Percentiles rank a stretch among this genome's conserved stretches.
Conservation (phyloP, 495 filamentous ascomycete genomes). For the Tetracladium marchalianum region DNA sequence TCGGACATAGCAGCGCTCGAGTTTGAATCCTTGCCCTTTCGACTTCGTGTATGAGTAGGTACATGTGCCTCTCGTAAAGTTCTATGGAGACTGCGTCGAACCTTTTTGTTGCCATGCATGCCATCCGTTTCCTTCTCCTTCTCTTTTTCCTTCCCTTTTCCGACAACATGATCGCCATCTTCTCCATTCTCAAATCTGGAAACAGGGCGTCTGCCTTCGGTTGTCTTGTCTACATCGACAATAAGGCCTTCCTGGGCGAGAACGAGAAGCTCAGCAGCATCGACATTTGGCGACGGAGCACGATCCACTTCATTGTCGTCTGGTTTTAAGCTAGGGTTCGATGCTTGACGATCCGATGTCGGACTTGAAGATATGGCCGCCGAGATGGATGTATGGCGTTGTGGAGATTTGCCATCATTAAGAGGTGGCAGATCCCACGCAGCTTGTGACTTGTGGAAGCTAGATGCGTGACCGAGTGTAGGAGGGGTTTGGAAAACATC, state of each 20-base stretch:
- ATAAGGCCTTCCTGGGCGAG: conserved; percentile 38
- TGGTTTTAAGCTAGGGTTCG: conserved; percentile 14
- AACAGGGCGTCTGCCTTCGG: conserved; percentile 10
- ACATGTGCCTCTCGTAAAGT: conserved; percentile 80
- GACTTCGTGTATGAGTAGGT: conserved; percentile 53
- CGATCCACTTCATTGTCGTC: conserved; percentile 13
- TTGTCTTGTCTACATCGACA: conserved; percentile 19
- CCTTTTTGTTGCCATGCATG: conserved; percentile 33
- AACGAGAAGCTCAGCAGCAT: conserved; percentile 38
- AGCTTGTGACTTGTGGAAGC: conserved; percentile 36
- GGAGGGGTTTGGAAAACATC: conserved; percentile 21
- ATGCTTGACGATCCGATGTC: conserved; percentile 9
- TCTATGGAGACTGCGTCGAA: conserved; percentile 83
- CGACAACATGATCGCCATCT: conserved; percentile 19
- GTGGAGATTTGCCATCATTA: conserved; percentile 25
- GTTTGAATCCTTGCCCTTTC: conserved; percentile 65
- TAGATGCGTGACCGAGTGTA: conserved; percentile 20
- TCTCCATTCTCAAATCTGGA: conserved; percentile 16
- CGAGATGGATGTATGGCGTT: conserved; percentile 13
- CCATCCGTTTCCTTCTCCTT: conserved; percentile 38
- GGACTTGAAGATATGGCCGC: conserved; percentile 12
- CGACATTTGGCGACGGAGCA: conserved; percentile 22
- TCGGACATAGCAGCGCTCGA: conserved; percentile 52
- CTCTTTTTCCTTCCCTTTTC: conserved; percentile 24
- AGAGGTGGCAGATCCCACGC: conserved; percentile 42